A percentile compares a stretch with the other conserved stretches of the same genome.
Evolutionary conservation across 2,329 filamentous ascomycete species (phyloP).

Genomic region (Cucurbitaria berberidis): DNA sequence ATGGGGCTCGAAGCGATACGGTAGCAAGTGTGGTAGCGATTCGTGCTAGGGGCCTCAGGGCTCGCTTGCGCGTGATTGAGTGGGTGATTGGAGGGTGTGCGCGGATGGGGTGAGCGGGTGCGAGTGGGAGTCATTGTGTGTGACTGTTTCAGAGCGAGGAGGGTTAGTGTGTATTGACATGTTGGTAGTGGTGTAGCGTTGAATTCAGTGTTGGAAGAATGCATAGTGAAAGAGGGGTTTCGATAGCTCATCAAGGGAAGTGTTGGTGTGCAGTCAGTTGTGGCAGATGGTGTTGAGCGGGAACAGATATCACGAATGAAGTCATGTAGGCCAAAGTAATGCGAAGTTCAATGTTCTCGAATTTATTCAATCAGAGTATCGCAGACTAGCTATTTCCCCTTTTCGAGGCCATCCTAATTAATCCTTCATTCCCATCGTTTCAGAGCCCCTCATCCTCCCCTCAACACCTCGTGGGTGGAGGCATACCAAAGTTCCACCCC

Average conservation of each 20-base stretch:
- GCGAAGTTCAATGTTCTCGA: constrained; percentile 12
- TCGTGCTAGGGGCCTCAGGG: constrained; percentile 10
- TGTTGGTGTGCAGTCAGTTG: too few species aligned
- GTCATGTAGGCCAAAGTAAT: constrained; percentile 21
- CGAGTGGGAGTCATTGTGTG: constrained; percentile 14
- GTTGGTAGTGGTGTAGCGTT: background rate
- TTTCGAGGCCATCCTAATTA: constrained; percentile 14
- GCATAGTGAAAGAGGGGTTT: too few species aligned
- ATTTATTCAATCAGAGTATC: background rate
- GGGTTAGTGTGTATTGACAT: background rate
- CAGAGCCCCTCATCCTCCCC: constrained; percentile 15
- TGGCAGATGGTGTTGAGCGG: background rate
- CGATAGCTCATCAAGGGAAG: too few species aligned
- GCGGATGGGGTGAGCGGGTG: constrained; percentile 6
- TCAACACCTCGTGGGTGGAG: constrained; percentile 23
- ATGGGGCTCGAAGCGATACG: too few species aligned
- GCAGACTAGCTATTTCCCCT: background rate
- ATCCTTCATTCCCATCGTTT: constrained; percentile 7
- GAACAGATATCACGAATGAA: constrained; percentile 15
- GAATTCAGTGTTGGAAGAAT: background rate
- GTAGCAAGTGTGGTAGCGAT: constrained; percentile 1
- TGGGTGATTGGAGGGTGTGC: background rate
- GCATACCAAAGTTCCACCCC: constrained; percentile 7
- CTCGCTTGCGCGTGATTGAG: background rate
- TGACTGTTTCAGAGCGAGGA: constrained; percentile 19